Percentiles rank a stretch among this genome's conserved stretches.
phyloP scores from a whole-genome alignment of 805 yeast species.

The Sporopachydermia quercuum region DNA sequence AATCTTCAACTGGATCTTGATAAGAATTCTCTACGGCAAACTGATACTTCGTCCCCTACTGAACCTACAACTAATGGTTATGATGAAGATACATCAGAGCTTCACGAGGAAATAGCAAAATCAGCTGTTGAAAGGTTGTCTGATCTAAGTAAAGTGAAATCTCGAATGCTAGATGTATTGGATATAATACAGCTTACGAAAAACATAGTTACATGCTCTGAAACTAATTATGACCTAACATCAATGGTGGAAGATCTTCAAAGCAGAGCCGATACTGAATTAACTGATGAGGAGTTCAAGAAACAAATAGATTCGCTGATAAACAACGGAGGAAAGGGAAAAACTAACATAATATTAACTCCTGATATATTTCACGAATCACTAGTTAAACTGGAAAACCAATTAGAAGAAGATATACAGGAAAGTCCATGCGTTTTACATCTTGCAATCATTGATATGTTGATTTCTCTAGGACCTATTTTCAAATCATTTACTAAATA shows the following conservation, averaged over 20 bases:
- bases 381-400: neutral
- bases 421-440: no score
- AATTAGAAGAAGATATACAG: neutral
- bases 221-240: neutral
- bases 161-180: slow-evolving; percentile 1
- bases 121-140: neutral
- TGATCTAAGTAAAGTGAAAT: neutral
- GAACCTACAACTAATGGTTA: neutral
- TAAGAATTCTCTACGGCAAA: neutral
- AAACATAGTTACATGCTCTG: neutral
- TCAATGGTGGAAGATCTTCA: neutral
- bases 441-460: neutral
- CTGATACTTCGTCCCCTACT: neutral
- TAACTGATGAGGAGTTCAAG: neutral
- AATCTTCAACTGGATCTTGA: neutral
- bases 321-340: neutral
- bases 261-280: neutral
- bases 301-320: neutral
- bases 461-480: neutral
- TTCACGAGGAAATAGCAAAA: no score
- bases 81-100: neutral
- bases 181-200: neutral
- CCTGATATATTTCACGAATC: neutral
- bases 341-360: neutral
- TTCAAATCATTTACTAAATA: neutral